Evolutionary conservation across 176 grass and related monocot genomes (phyloP).

Genomic region (Poa annua): DNA sequence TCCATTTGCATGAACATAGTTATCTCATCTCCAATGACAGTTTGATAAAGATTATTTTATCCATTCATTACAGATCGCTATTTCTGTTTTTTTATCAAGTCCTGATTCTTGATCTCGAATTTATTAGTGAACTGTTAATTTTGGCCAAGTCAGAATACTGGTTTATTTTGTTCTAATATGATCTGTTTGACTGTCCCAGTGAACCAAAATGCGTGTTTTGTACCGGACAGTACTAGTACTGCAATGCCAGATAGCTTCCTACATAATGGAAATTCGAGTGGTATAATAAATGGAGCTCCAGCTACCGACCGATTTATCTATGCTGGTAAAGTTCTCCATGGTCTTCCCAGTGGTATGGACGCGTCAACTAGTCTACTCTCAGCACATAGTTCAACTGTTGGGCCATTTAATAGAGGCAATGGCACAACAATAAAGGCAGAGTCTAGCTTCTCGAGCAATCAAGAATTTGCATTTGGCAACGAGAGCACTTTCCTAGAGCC

Average conservation of each 20-base stretch:
- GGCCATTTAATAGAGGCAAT: constrained; percentile 66
- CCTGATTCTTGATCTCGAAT: background rate
- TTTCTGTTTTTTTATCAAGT: constrained; percentile 8
- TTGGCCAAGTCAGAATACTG: background rate
- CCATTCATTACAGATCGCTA: background rate
- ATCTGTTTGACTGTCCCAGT: constrained; percentile 55
- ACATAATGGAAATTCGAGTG: constrained; percentile 65
- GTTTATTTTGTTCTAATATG: constrained; percentile 38
- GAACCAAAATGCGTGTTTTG: constrained; percentile 69
- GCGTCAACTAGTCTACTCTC: constrained; percentile 58
- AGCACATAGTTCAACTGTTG: constrained; percentile 59
- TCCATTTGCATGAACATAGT: constrained; percentile 15
- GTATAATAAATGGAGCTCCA: constrained; percentile 60
- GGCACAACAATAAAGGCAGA: constrained; percentile 79
- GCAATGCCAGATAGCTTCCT: constrained; percentile 69
- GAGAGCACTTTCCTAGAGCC: constrained; percentile 77
- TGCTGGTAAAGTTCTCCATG: constrained; percentile 60
- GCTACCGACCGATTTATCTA: constrained; percentile 67
- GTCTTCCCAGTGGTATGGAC: constrained; percentile 59
- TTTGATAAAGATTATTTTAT: constrained; percentile 16
- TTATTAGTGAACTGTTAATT: background rate
- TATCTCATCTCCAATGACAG: constrained; percentile 20
- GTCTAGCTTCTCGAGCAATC: constrained; percentile 66
- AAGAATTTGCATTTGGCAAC: constrained; percentile 70
- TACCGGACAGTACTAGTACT: constrained; percentile 55